These are phyloP conservation scores for Cercis canadensis DNA, from an alignment of 306 rosid genomes.

Conservation along the genomic window DNA sequence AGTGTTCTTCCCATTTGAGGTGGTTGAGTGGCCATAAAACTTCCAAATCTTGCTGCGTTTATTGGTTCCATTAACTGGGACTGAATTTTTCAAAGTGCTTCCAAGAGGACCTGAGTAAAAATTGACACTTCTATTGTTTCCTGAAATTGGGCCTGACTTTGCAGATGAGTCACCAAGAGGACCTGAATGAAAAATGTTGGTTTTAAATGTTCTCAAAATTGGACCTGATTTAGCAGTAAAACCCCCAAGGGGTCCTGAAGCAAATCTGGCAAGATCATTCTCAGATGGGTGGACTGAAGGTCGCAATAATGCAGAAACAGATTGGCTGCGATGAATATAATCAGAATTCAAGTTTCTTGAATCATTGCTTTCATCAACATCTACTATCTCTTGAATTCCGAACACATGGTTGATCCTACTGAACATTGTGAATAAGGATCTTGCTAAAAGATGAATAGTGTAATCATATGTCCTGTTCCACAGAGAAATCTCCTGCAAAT, in stretches of 20 bases:
- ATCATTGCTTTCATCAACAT: slow-evolving; percentile 47
- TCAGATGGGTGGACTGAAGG: slow-evolving; percentile 59
- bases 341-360: slow-evolving; percentile 54
- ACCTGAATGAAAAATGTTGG: slow-evolving; percentile 63
- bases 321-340: slow-evolving; percentile 59
- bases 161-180: slow-evolving; percentile 71
- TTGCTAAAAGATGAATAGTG: slow-evolving; percentile 65
- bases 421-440: slow-evolving; percentile 80
- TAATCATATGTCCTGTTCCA: slow-evolving; percentile 93
- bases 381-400: slow-evolving; percentile 60
- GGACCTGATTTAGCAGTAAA: slow-evolving; percentile 52
- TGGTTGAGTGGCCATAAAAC: slow-evolving; percentile 46
- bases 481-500: slow-evolving; percentile 67
- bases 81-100: slow-evolving; percentile 55
- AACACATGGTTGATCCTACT: slow-evolving; percentile 76
- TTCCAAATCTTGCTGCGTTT: slow-evolving; percentile 67
- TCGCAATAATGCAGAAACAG: slow-evolving; percentile 77
- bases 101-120: slow-evolving; percentile 85
- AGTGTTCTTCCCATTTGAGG: slow-evolving; percentile 57
- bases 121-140: slow-evolving; percentile 46
- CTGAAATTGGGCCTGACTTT: slow-evolving; percentile 65
- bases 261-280: slow-evolving; percentile 66
- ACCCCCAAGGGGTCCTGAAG: slow-evolving; percentile 87
- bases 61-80: slow-evolving; percentile 58
- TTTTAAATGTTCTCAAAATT: slow-evolving; percentile 43